Conservation (phyloP, 768 basidiomycete species). For the Termitomyces sp. region DNA sequence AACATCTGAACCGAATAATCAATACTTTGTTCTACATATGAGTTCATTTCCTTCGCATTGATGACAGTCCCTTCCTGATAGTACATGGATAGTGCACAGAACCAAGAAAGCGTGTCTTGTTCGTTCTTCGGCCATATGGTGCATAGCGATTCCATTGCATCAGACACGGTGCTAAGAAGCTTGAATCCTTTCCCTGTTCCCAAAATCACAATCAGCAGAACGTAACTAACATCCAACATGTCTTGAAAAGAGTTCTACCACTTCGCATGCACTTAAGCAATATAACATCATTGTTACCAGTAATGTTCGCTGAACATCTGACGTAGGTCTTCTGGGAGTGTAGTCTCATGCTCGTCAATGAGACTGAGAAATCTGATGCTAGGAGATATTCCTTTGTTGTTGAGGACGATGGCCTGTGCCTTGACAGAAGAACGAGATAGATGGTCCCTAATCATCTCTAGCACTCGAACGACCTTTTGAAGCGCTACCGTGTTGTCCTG, state of each 20-base stretch:
- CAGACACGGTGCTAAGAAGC: not conserved
- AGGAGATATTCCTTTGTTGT: not conserved
- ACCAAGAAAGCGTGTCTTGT: not conserved
- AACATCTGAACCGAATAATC: not conserved
- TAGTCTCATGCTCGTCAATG: constrained; percentile 6
- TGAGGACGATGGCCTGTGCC: constrained; percentile 9
- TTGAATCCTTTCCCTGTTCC: not conserved
- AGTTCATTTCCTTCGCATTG: not conserved
- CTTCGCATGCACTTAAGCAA: not conserved
- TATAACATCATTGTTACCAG: not conserved
- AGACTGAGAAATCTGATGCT: constrained; percentile 9
- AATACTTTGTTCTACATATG: not conserved
- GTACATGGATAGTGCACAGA: not conserved
- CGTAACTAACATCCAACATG: not conserved
- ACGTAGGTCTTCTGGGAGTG: constrained; percentile 12
- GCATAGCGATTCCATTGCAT: not conserved
- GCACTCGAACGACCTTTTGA: constrained; percentile 11
- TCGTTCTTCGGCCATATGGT: not conserved
- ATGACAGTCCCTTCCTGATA: not conserved
- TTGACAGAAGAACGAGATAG: constrained; percentile 9
- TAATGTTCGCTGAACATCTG: not conserved
- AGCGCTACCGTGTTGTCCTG: constrained; percentile 5
- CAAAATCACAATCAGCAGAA: not conserved
- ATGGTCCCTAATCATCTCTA: constrained; percentile 15
- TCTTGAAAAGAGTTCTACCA: not conserved